A percentile compares a stretch with the other conserved stretches of the same genome.
Evolutionary conservation across 2,329 filamentous ascomycete genomes (phyloP).

Genomic region (Knoxdaviesia proteae): DNA sequence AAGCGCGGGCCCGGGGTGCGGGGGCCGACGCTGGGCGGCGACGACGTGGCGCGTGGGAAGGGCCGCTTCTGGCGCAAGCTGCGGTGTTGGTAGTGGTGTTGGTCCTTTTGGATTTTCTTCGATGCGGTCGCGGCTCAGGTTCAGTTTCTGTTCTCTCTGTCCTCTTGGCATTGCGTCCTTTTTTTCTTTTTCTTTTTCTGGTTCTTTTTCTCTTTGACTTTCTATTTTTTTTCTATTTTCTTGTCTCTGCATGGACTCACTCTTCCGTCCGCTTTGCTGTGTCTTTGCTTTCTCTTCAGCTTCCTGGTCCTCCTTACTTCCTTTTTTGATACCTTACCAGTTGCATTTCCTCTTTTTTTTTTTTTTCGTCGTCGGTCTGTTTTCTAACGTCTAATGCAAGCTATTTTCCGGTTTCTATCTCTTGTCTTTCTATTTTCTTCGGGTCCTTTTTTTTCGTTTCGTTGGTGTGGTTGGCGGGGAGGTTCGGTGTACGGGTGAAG

Average conservation of each 20-base stretch:
- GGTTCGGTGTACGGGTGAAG: too few species aligned
- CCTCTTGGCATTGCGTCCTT: not conserved
- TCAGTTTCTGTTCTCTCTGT: not conserved
- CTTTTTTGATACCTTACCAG: constrained; percentile 5
- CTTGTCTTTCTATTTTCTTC: not conserved
- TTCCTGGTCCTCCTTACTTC: not conserved
- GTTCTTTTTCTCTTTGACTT: not conserved
- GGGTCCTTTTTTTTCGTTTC: not conserved
- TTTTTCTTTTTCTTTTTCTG: constrained; percentile 1
- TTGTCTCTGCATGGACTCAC: not conserved
- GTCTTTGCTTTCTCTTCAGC: not conserved
- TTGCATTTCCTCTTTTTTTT: constrained; percentile 1
- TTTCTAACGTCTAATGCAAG: not conserved
- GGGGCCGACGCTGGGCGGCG: constrained; percentile 20
- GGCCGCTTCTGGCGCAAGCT: constrained; percentile 34
- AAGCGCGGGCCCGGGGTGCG: constrained; percentile 25
- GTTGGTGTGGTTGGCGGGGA: not conserved
- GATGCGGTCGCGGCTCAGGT: not conserved
- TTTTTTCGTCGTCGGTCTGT: not conserved
- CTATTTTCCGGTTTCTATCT: constrained; percentile 1
- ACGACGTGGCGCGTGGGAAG: constrained; percentile 19
- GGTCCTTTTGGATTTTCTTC: not conserved
- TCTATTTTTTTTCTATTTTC: constrained; percentile 2
- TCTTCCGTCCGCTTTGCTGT: not conserved
- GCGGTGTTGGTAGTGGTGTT: constrained; percentile 29